Conservation (phyloP, 495 filamentous ascomycete species). For the Neurospora intermedia region DNA sequence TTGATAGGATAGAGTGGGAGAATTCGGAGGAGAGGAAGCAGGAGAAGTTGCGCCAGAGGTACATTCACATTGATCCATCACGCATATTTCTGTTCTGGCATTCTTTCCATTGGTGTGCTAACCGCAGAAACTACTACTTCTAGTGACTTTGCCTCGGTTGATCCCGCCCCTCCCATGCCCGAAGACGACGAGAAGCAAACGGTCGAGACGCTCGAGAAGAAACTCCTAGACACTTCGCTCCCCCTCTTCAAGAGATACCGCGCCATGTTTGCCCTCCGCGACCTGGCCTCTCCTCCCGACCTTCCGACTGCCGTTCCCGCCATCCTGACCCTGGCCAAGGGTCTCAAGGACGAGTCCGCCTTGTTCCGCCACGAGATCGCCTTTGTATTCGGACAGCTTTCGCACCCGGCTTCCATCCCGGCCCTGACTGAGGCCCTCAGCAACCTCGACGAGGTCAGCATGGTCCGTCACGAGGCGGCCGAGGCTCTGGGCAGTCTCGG, state of each 20-base stretch:
- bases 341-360: slow-evolving; percentile 75
- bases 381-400: slow-evolving; percentile 94
- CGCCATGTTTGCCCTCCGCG: slow-evolving; percentile 94
- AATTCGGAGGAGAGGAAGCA: slow-evolving; percentile 56
- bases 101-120: no score
- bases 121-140: background rate
- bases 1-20: slow-evolving; percentile 90
- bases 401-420: slow-evolving; percentile 91
- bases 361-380: slow-evolving; percentile 98
- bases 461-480: slow-evolving; percentile 96
- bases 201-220: slow-evolving; percentile 66
- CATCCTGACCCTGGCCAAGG: slow-evolving; percentile 73
- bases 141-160: slow-evolving; percentile 90
- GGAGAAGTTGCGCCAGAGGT: slow-evolving; percentile 75
- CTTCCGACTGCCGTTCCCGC: slow-evolving; percentile 78
- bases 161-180: slow-evolving; percentile 84
- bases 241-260: slow-evolving; percentile 89
- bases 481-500: slow-evolving; percentile 95
- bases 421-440: slow-evolving; percentile 70
- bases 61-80: slow-evolving; percentile 7
- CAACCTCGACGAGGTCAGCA: slow-evolving; percentile 70
- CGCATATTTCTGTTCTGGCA: no score
- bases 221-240: slow-evolving; percentile 63
- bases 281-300: slow-evolving; percentile 85
- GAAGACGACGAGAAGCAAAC: slow-evolving; percentile 43